These are phyloP conservation scores for Kodamaea derodonti DNA, from an alignment of 1,139 yeast species.

Conservation along the genomic window DNA sequence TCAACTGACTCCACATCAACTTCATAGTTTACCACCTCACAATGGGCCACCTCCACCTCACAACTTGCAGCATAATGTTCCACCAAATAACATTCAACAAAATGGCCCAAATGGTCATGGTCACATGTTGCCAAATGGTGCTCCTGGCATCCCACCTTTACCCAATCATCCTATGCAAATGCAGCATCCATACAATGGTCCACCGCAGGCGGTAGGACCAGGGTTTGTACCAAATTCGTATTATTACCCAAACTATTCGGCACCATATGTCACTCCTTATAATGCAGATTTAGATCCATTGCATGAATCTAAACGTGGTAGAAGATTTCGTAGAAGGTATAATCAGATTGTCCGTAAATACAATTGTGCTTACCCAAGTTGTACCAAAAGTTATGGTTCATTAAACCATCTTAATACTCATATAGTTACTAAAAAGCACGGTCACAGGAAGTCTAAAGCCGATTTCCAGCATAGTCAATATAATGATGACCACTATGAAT, in stretches of 20 bases:
- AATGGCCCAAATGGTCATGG: neutral
- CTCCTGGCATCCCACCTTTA: neutral
- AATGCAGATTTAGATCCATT: conserved; percentile 8
- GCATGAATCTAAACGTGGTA: conserved; percentile 14
- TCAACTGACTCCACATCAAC: no score
- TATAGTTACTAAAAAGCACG: conserved; percentile 68
- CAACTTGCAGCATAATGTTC: no score
- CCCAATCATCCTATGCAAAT: neutral
- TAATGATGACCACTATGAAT: conserved; percentile 6
- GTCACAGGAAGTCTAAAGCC: conserved; percentile 62
- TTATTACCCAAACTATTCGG: neutral
- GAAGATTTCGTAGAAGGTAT: conserved; percentile 63
- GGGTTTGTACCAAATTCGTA: neutral
- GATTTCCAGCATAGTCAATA: conserved; percentile 45
- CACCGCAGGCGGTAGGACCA: conserved; percentile 1
- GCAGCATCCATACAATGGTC: neutral
- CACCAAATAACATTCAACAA: neutral
- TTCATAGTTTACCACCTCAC: no score
- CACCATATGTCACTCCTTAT: neutral
- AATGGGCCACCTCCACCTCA: no score
- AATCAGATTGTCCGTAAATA: conserved; percentile 69
- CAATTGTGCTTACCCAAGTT: conserved; percentile 55
- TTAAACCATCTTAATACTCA: conserved; percentile 76
- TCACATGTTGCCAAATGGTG: neutral
- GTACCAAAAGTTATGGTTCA: conserved; percentile 72